phyloP scores from a whole-genome alignment of 306 rosid species.

The Citrullus colocynthis region DNA sequence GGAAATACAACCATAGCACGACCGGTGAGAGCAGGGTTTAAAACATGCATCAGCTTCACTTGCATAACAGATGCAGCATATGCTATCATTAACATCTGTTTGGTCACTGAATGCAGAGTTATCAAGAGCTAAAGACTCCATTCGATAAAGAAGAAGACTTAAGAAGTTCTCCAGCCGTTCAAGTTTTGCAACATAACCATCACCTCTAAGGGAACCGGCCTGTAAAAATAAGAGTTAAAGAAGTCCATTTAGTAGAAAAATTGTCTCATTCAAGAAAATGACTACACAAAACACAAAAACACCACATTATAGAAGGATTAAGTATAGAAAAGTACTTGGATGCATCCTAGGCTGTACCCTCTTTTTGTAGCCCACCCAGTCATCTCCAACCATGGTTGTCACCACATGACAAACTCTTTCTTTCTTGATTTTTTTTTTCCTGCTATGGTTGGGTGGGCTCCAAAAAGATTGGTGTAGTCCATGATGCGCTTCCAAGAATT shows the following conservation, averaged over 20 bases:
- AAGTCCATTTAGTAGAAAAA: background rate
- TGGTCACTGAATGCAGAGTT: constrained; percentile 24
- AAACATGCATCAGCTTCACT: constrained; percentile 60
- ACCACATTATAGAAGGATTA: background rate
- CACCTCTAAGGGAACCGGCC: constrained; percentile 64
- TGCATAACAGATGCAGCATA: constrained; percentile 82
- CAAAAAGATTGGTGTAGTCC: no score
- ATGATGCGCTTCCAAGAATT: no score
- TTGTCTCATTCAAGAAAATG: background rate
- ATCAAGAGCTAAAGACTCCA: constrained; percentile 25
- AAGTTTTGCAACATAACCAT: constrained; percentile 34
- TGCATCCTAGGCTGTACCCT: no score
- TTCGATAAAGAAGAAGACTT: constrained; percentile 50
- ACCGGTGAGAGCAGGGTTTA: constrained; percentile 73
- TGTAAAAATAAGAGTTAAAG: constrained; percentile 18
- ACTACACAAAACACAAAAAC: background rate
- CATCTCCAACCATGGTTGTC: no score
- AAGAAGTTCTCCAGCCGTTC: constrained; percentile 63
- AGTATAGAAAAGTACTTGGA: no score
- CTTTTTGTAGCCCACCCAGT: no score
- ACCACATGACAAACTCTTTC: no score
- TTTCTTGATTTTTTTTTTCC: no score
- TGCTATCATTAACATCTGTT: constrained; percentile 35
- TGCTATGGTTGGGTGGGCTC: no score
- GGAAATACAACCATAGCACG: constrained; percentile 87